Conservation (phyloP, 768 basidiomycete species). For the Imleria badia region DNA sequence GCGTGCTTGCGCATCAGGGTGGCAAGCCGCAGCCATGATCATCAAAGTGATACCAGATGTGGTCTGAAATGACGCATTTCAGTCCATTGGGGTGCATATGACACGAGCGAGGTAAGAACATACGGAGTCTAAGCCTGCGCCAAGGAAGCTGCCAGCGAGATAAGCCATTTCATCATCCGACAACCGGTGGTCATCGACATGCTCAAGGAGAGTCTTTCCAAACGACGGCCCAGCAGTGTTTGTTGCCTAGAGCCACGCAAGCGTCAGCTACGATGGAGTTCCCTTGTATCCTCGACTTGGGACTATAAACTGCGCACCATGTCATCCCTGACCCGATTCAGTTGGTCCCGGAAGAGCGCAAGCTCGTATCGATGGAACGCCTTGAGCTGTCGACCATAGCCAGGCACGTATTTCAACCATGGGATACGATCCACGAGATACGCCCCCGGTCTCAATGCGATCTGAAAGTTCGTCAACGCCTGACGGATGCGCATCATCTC, state of each 20-base stretch:
- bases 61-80: constrained; percentile 27
- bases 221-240: constrained; percentile 34
- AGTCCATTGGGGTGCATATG: neutral
- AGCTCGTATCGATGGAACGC: constrained; percentile 53
- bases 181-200: constrained; percentile 46
- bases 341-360: constrained; percentile 46
- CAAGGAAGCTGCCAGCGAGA: constrained; percentile 60
- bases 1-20: constrained; percentile 46
- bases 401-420: constrained; percentile 47
- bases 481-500: constrained; percentile 18
- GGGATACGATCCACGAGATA: constrained; percentile 36
- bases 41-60: constrained; percentile 49
- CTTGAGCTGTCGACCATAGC: constrained; percentile 52
- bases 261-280: neutral
- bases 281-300: neutral
- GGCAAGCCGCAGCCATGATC: constrained; percentile 48
- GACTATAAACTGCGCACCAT: no score
- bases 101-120: neutral
- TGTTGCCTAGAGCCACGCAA: neutral
- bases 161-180: constrained; percentile 54
- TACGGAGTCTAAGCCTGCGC: constrained; percentile 56
- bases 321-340: constrained; percentile 18
- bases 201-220: constrained; percentile 51
- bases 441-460: constrained; percentile 33
- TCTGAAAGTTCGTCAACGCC: constrained; percentile 21